phyloP scores from a whole-genome alignment of 139 green algal species.

The Auxenochlorella protothecoides region DNA sequence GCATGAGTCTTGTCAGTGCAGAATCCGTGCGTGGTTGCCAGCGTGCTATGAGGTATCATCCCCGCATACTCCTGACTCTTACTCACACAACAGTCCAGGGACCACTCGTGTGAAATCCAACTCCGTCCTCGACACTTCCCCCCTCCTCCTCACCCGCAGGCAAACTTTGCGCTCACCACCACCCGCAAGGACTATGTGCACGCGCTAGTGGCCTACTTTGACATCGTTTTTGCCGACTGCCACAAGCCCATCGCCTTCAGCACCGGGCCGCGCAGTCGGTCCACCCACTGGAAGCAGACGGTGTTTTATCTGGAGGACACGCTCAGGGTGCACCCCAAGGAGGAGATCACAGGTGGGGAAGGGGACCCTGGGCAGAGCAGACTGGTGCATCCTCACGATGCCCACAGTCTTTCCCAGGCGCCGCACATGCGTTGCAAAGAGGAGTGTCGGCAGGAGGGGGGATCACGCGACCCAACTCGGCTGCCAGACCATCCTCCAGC shows the following conservation, averaged over 20 bases:
- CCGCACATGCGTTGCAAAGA: too few species aligned
- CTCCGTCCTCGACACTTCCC: too few species aligned
- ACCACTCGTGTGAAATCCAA: too few species aligned
- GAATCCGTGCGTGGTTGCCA: too few species aligned
- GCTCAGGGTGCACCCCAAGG: slow-evolving; percentile 46
- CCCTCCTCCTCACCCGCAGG: slow-evolving; percentile 11
- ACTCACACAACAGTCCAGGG: too few species aligned
- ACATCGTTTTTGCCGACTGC: slow-evolving; percentile 67
- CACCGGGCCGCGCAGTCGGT: slow-evolving; percentile 23
- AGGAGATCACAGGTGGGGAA: slow-evolving; percentile 23
- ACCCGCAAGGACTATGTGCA: slow-evolving; percentile 84
- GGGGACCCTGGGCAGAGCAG: background rate
- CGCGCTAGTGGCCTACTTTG: slow-evolving; percentile 85
- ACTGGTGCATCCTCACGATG: background rate
- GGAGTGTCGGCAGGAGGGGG: too few species aligned
- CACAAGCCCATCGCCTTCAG: slow-evolving; percentile 72
- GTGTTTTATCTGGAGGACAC: slow-evolving; percentile 88
- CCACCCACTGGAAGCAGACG: slow-evolving; percentile 87
- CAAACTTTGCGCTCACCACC: slow-evolving; percentile 51
- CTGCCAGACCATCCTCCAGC: background rate
- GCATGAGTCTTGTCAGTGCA: too few species aligned
- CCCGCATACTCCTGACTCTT: too few species aligned
- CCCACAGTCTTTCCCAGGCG: background rate
- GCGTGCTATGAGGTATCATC: too few species aligned
- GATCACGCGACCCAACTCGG: too few species aligned